Conservation (phyloP, 495 filamentous ascomycete genomes). For the Penicillium parvum region DNA sequence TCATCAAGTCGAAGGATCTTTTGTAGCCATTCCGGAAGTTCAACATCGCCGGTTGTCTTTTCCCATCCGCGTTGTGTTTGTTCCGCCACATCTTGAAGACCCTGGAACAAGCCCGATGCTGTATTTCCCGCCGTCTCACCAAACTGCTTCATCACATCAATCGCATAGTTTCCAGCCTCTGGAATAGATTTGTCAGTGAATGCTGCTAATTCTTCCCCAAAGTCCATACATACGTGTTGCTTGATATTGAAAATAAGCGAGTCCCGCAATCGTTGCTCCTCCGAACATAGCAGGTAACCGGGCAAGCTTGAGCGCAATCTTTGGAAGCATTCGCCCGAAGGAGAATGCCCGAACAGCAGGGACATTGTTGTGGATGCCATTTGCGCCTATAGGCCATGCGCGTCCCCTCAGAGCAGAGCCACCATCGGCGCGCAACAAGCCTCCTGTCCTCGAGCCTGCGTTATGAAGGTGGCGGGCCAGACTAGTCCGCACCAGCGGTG, state of each 20-base stretch:
- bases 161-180: constrained; percentile 88
- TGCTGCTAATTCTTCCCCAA: background rate
- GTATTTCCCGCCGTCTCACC: constrained; percentile 63
- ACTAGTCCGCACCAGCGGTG: constrained; percentile 59
- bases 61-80: constrained; percentile 79
- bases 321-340: constrained; percentile 80
- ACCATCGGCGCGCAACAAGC: constrained; percentile 62
- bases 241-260: constrained; percentile 95
- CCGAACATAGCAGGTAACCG: constrained; percentile 88
- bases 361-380: constrained; percentile 74
- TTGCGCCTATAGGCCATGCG: constrained; percentile 70
- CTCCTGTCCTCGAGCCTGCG: constrained; percentile 57
- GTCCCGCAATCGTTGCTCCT: constrained; percentile 75
- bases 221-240: constrained; percentile 65
- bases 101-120: constrained; percentile 61
- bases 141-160: constrained; percentile 69
- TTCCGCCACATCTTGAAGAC: constrained; percentile 66
- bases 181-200: constrained; percentile 24
- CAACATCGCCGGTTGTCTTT: constrained; percentile 71
- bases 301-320: constrained; percentile 80
- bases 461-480: constrained; percentile 64
- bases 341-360: constrained; percentile 81
- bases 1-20: constrained; percentile 62
- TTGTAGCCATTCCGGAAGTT: constrained; percentile 82
- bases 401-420: constrained; percentile 56